phyloP scores from a whole-genome alignment of 2,329 filamentous ascomycete species.

The Acrodontium crateriforme region DNA sequence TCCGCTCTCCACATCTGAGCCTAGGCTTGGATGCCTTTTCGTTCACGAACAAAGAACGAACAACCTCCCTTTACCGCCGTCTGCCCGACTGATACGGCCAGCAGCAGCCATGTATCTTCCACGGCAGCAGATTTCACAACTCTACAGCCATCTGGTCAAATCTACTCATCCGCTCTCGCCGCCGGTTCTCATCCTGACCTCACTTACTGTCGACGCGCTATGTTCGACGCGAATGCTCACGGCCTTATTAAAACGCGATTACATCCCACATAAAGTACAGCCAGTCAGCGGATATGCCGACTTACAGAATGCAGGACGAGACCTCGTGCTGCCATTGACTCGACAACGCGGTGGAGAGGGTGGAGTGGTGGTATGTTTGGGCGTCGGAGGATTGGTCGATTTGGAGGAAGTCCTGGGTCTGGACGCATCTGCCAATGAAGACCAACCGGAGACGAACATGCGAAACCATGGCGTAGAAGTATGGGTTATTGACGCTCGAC shows the following conservation, averaged over 20 bases:
- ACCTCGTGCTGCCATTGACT: constrained; percentile 76
- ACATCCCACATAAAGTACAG: constrained; percentile 94
- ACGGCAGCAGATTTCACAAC: constrained; percentile 71
- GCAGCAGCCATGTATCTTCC: constrained; percentile 73
- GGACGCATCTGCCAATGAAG: constrained; percentile 43
- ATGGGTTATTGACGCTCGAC: constrained; percentile 82
- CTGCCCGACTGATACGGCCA: constrained; percentile 1
- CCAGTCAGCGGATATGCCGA: constrained; percentile 88
- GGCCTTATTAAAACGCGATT: constrained; percentile 87
- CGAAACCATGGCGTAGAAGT: constrained; percentile 73
- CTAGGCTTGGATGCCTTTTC: no score
- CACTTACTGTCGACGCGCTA: constrained; percentile 87
- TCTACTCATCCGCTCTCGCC: constrained; percentile 82
- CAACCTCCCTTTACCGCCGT: no score
- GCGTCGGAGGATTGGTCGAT: constrained; percentile 84
- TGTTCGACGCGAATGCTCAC: constrained; percentile 93
- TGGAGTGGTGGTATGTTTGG: constrained; percentile 81
- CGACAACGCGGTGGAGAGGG: constrained; percentile 70
- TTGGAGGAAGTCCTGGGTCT: constrained; percentile 67
- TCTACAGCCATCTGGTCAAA: constrained; percentile 79
- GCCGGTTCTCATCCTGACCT: constrained; percentile 79
- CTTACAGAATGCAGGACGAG: constrained; percentile 62
- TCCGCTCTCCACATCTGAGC: no score
- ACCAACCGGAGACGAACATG: constrained; percentile 24
- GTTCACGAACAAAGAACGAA: no score